Base-by-base conservation (phyloP, 768 basidiomycete genomes). In the Trametes gibbosa region DNA sequence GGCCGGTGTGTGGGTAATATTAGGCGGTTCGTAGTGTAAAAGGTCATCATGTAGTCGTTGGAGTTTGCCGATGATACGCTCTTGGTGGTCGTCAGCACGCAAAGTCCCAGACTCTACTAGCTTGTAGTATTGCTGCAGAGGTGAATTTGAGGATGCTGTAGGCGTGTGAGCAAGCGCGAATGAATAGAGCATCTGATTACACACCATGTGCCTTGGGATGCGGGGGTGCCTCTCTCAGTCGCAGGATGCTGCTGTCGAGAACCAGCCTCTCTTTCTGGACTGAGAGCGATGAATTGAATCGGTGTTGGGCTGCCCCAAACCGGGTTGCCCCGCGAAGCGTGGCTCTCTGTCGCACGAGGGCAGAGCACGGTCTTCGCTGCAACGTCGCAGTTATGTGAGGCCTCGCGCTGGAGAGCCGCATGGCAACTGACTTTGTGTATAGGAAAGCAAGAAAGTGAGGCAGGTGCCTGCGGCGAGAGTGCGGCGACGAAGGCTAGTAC, bases 31-130 rank as follows among this genome's bases (percentile, higher is more conserved):
- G 76, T 98, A 97, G 16, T 72, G 66, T 50, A 79, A 69, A 50
- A 99, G 77, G 48, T 84, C 77, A 62, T 89, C 79, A 72, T 97
- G 87, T 58, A 98, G 77, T 53, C 80, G 74, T 74, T 98, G 90
- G 17, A 99, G 79, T 63, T 86, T 85, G 72, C 84, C 76, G 50
- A 98, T 85, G 64, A 98, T 95, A 29, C 81, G 80, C 25, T 85
- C 85, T 72, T 99, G 96, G 75, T 93, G 86, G 17, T 82, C 80
- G 68, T 99, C 96, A 48, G 86, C 80, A 23, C 82, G 80, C 51
- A 99, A 75, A 3, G 79, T 71, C 7, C 84, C 82, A 10, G 72
- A 63, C 13, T 73, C 68, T 27, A 88, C 79, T 29, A 86, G 74
- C 37, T 74, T 69, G 55, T 81, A 74, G 61, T 83, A 82, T 23